phyloP scores from a whole-genome alignment of 768 basidiomycete genomes.

The Macrocybe gigantea region DNA sequence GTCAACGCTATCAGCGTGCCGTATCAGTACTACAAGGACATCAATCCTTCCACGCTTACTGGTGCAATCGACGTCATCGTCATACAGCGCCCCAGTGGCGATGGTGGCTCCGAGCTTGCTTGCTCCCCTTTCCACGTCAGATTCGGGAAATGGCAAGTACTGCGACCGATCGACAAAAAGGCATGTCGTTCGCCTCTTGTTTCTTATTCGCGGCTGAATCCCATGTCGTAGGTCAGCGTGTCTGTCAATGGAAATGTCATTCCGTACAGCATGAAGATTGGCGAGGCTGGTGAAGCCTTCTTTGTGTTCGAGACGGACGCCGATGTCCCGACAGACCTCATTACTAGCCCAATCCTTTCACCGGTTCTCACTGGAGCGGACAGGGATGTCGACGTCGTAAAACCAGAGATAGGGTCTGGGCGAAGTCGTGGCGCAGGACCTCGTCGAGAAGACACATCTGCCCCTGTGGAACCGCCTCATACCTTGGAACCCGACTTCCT shows the following conservation, averaged over 20 bases:
- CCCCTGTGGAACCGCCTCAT: no score
- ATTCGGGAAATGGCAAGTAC: slow-evolving; percentile 95
- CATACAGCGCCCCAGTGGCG: slow-evolving; percentile 64
- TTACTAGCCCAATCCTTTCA: slow-evolving; percentile 86
- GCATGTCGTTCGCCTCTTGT: slow-evolving; percentile 26
- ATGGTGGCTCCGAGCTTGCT: slow-evolving; percentile 63
- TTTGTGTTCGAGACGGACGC: slow-evolving; percentile 97
- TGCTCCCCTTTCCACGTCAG: slow-evolving; percentile 97
- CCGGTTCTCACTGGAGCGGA: slow-evolving; percentile 30
- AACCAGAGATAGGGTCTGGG: no score
- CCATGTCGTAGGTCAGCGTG: slow-evolving; percentile 67
- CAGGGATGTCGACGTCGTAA: no score
- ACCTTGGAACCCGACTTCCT: slow-evolving; percentile 38
- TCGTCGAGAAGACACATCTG: no score
- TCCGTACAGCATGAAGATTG: slow-evolving; percentile 97
- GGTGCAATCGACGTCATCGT: slow-evolving; percentile 99
- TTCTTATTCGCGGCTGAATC: neutral
- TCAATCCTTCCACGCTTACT: slow-evolving; percentile 94
- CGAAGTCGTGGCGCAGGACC: no score
- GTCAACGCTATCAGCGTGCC: slow-evolving; percentile 82
- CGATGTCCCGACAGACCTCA: slow-evolving; percentile 88
- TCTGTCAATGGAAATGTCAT: slow-evolving; percentile 81
- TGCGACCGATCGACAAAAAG: slow-evolving; percentile 92
- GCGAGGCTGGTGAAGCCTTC: slow-evolving; percentile 98
- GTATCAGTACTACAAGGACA: slow-evolving; percentile 88